Conservation (phyloP, 2,329 filamentous ascomycete genomes). For the Fusarium neocosmosporiellum region DNA sequence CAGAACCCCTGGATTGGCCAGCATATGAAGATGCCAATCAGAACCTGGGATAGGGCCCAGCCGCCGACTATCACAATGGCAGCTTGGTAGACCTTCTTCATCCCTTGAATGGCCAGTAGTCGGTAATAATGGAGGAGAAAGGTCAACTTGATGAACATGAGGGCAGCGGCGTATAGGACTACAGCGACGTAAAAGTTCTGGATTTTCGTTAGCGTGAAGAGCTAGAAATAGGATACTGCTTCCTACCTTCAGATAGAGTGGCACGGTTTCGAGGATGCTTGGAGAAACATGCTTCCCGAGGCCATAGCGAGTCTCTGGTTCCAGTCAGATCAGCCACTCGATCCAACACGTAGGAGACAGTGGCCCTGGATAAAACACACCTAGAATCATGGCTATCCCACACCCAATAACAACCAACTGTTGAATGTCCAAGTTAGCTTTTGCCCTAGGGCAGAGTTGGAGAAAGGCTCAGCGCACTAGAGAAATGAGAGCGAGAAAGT, state of each 20-base stretch:
- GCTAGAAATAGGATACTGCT: no score
- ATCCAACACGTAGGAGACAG: background rate
- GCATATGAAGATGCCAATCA: background rate
- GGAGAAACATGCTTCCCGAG: background rate
- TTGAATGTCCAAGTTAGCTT: background rate
- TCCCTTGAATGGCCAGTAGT: background rate
- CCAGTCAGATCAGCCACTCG: background rate
- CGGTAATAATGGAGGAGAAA: background rate
- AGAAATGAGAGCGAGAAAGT: background rate
- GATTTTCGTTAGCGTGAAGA: background rate
- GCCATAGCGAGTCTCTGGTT: background rate
- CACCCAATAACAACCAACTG: background rate
- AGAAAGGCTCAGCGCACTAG: background rate
- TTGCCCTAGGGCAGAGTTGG: rapidly evolving
- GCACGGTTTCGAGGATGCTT: background rate
- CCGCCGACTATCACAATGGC: background rate
- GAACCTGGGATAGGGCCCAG: background rate
- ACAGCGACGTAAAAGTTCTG: background rate
- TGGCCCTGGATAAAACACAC: background rate
- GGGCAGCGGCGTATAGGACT: background rate
- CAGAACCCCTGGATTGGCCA: background rate
- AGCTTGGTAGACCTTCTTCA: background rate
- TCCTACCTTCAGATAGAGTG: background rate
- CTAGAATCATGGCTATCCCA: background rate
- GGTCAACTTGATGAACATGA: background rate